Evolutionary conservation across 2,329 filamentous ascomycete genomes (phyloP).

Genomic region (Ophiocordyceps camponoti-floridani): DNA sequence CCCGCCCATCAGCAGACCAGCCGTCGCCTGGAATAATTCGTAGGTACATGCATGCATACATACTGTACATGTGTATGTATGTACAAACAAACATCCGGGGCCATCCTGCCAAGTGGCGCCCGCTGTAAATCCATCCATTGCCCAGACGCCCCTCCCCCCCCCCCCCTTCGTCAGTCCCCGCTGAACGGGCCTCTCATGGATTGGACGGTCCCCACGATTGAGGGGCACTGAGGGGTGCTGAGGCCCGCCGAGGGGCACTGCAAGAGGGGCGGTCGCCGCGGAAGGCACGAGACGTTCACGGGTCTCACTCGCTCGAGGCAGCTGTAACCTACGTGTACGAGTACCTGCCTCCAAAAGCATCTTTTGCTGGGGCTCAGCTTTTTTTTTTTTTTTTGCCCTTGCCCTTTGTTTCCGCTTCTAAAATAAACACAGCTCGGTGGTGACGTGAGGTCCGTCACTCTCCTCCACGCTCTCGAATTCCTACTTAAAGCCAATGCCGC

Average conservation of each 20-base stretch:
- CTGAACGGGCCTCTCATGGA: too few relatives aligned
- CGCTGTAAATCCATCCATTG: too few relatives aligned
- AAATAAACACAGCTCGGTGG: neutral
- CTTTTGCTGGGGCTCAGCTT: conserved; percentile 1
- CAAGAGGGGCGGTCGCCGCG: neutral
- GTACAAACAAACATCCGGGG: too few relatives aligned
- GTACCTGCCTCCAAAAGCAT: conserved; percentile 2
- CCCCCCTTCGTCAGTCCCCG: too few relatives aligned
- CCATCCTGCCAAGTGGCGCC: too few relatives aligned
- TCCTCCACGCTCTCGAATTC: neutral
- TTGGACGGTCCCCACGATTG: neutral
- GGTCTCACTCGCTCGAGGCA: conserved; percentile 1
- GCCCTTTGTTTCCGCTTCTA: neutral
- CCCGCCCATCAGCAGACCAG: too few relatives aligned
- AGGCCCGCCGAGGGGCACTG: conserved; percentile 2
- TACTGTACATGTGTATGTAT: too few relatives aligned
- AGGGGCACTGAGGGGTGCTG: neutral
- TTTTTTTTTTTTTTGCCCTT: neutral
- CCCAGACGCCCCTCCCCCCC: too few relatives aligned
- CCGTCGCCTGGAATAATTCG: too few relatives aligned
- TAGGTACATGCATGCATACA: too few relatives aligned
- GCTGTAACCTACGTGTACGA: conserved; percentile 1
- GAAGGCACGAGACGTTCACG: conserved; percentile 3
- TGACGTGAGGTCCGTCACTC: neutral
- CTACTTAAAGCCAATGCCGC: neutral